Percentiles rank a stretch among this genome's conserved stretches.
Conservation (phyloP, 306 rosid species). For the Crotalaria pallida region DNA sequence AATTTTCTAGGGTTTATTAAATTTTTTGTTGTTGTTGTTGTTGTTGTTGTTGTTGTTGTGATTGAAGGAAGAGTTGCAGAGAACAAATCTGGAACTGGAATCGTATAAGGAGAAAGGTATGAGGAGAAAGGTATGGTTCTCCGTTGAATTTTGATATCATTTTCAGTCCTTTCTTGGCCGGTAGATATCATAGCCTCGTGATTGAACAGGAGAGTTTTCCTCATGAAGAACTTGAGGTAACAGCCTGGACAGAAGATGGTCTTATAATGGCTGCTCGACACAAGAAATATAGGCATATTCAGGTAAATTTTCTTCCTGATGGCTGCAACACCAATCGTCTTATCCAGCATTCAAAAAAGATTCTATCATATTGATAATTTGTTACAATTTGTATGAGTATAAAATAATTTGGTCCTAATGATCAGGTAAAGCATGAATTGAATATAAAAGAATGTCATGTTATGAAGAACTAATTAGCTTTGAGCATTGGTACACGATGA, state of each 20-base stretch:
- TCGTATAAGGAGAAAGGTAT: too few relatives aligned
- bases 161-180: slow-evolving; percentile 90
- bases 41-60: too few relatives aligned
- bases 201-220: slow-evolving; percentile 88
- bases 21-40: too few relatives aligned
- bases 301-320: slow-evolving; percentile 40
- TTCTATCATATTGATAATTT: neutral
- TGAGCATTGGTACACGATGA: neutral
- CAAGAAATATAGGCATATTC: slow-evolving; percentile 66
- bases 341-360: neutral
- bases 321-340: neutral
- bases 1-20: too few relatives aligned
- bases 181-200: slow-evolving; percentile 94
- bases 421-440: too few relatives aligned
- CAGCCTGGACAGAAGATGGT: slow-evolving; percentile 97
- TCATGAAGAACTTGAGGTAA: slow-evolving; percentile 65
- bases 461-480: neutral
- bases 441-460: neutral
- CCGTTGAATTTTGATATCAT: neutral
- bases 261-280: slow-evolving; percentile 94
- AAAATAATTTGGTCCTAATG: neutral
- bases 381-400: neutral
- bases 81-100: too few relatives aligned
- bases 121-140: too few relatives aligned
- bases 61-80: too few relatives aligned